These are phyloP conservation scores for Ophiostoma tasmaniense DNA, from an alignment of 2,329 filamentous ascomycete genomes.

Conservation along the genomic window DNA sequence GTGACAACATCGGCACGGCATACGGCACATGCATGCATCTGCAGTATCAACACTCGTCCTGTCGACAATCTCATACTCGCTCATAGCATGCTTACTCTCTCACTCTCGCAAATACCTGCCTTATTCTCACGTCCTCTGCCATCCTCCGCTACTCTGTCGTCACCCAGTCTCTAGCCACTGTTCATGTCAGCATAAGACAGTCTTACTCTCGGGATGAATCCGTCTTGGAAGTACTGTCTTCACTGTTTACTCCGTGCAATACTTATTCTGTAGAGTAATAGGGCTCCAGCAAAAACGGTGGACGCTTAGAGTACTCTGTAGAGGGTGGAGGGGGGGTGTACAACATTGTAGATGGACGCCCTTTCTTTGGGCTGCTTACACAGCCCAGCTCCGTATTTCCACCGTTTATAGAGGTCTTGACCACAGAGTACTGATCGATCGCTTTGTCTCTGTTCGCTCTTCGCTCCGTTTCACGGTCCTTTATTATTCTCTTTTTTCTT, in stretches of 20 bases:
- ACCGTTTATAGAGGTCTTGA: background rate
- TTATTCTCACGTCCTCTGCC: background rate
- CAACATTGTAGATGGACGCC: background rate
- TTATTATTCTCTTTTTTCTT: slow-evolving; percentile 8
- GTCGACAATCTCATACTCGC: background rate
- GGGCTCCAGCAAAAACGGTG: slow-evolving; percentile 1
- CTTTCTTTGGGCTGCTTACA: background rate
- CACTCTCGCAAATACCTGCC: slow-evolving; percentile 1
- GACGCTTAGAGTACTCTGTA: slow-evolving; percentile 4
- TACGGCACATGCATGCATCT: background rate
- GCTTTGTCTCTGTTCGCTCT: background rate
- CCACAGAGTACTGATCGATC: background rate
- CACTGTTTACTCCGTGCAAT: no score
- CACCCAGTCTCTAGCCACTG: background rate
- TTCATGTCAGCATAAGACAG: background rate
- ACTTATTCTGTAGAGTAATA: background rate
- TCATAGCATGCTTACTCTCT: background rate
- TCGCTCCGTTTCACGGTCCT: slow-evolving; percentile 8
- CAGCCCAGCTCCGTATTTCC: background rate
- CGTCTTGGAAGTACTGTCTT: background rate
- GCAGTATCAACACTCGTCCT: background rate
- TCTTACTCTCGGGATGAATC: background rate
- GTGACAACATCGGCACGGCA: background rate
- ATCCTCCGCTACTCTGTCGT: no score
- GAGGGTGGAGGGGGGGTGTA: slow-evolving; percentile 1